These are phyloP conservation scores for Apophysomyces trapeziformis DNA, from an alignment of 371 early-diverging fungal species.

Conservation along the genomic window DNA sequence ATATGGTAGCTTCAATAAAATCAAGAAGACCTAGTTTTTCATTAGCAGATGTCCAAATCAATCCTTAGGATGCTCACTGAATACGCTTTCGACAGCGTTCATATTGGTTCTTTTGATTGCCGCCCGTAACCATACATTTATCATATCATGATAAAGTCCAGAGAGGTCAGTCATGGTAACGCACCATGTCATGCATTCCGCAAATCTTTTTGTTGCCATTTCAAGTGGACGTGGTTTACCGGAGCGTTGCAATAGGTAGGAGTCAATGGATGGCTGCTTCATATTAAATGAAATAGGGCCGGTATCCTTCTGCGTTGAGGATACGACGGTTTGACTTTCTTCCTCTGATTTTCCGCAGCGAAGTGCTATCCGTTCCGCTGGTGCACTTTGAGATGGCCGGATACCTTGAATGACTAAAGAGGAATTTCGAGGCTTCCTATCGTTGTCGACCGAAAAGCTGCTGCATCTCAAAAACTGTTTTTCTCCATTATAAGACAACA, in stretches of 20 bases:
- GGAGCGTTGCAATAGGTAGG: slow-evolving; percentile 7
- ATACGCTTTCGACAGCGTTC: slow-evolving; percentile 56
- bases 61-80: slow-evolving; percentile 38
- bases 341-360: not conserved
- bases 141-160: slow-evolving; percentile 55
- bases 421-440: not conserved
- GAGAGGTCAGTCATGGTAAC: slow-evolving; percentile 31
- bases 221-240: slow-evolving; percentile 59
- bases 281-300: not conserved
- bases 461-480: slow-evolving; percentile 27
- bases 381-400: not conserved
- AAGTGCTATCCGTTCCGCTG: not conserved
- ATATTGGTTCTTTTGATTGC: slow-evolving; percentile 53
- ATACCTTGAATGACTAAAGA: not conserved
- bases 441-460: not conserved
- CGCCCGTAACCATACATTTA: slow-evolving; percentile 59
- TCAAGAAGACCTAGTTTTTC: slow-evolving; percentile 39
- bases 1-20: slow-evolving; percentile 50
- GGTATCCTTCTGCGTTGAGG: not conserved
- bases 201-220: slow-evolving; percentile 57
- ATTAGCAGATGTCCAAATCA: not conserved
- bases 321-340: not conserved
- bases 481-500: not conserved
- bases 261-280: not conserved
- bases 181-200: slow-evolving; percentile 56